phyloP scores from a whole-genome alignment of 78 protist species.

The Anaeramoeba flamelloides region DNA sequence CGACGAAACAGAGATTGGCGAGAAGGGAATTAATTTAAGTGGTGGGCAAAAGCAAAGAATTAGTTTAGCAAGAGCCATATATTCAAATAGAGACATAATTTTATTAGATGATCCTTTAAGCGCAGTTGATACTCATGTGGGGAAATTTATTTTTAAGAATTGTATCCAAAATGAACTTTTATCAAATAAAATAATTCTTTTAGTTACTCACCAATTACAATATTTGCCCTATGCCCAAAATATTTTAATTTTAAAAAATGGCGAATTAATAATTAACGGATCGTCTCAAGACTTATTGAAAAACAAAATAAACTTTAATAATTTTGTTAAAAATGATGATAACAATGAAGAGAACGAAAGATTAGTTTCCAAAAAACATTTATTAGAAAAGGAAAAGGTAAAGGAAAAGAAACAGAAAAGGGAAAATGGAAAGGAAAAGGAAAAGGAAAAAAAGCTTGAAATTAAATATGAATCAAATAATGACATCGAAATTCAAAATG shows the following conservation, averaged over 20 bases:
- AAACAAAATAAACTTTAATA: not conserved
- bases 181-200: slow-evolving; percentile 14
- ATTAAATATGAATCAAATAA: too few species aligned
- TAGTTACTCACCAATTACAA: slow-evolving; percentile 41
- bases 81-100: slow-evolving; percentile 20
- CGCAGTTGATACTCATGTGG: slow-evolving; percentile 20
- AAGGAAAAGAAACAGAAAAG: too few species aligned
- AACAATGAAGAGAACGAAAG: too few species aligned
- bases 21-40: slow-evolving; percentile 39
- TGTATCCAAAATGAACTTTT: slow-evolving; percentile 13
- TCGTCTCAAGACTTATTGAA: slow-evolving; percentile 3
- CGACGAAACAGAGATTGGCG: slow-evolving; percentile 41
- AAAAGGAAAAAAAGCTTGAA: too few species aligned
- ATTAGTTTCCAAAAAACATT: too few species aligned
- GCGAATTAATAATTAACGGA: not conserved
- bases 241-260: slow-evolving; percentile 2
- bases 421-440: too few species aligned
- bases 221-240: not conserved
- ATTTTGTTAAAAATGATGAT: too few species aligned
- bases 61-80: slow-evolving; percentile 46
- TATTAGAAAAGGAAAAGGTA: too few species aligned
- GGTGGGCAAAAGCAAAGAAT: slow-evolving; percentile 48
- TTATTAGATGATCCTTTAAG: slow-evolving; percentile 18
- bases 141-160: not conserved
- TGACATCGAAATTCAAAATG: too few species aligned